phyloP scores from a whole-genome alignment of 345 rosid species.

The Toxicodendron radicans region DNA sequence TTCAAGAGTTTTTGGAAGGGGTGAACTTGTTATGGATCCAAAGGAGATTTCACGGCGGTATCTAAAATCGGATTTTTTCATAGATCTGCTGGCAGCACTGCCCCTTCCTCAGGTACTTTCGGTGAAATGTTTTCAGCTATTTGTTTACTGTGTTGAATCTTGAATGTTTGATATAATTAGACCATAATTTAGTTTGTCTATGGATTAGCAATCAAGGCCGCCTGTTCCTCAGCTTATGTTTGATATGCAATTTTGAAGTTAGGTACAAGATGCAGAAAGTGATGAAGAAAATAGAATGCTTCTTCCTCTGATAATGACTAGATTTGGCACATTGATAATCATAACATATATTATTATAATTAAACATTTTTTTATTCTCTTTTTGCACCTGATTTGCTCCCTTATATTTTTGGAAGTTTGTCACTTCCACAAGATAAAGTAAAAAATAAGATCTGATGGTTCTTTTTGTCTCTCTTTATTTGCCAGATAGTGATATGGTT shows the following conservation, averaged over 20 bases:
- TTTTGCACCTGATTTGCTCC: background rate
- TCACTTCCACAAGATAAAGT: background rate
- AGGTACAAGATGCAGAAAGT: background rate
- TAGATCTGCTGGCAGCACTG: slow-evolving; percentile 68
- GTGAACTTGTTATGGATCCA: slow-evolving; percentile 78
- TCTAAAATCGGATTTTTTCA: slow-evolving; percentile 62
- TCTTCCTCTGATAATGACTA: background rate
- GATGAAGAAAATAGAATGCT: background rate
- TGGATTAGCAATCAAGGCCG: too few relatives aligned
- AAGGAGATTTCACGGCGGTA: slow-evolving; percentile 60
- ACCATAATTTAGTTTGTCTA: too few relatives aligned
- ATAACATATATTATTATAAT: background rate
- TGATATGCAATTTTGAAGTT: background rate
- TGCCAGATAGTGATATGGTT: slow-evolving; percentile 86
- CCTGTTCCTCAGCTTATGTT: too few relatives aligned
- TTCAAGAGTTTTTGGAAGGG: slow-evolving; percentile 81
- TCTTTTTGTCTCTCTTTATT: slow-evolving; percentile 2
- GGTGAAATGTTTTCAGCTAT: background rate
- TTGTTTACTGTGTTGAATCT: too few relatives aligned
- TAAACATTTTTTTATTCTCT: background rate
- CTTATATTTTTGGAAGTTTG: background rate
- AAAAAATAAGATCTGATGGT: background rate
- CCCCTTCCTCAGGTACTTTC: slow-evolving; percentile 80
- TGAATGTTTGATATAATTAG: background rate
- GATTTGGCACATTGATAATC: background rate